A percentile compares a stretch with the other conserved stretches of the same genome.
phyloP scores from a whole-genome alignment of 2,329 filamentous ascomycete genomes.

The Colletotrichum simmondsii region DNA sequence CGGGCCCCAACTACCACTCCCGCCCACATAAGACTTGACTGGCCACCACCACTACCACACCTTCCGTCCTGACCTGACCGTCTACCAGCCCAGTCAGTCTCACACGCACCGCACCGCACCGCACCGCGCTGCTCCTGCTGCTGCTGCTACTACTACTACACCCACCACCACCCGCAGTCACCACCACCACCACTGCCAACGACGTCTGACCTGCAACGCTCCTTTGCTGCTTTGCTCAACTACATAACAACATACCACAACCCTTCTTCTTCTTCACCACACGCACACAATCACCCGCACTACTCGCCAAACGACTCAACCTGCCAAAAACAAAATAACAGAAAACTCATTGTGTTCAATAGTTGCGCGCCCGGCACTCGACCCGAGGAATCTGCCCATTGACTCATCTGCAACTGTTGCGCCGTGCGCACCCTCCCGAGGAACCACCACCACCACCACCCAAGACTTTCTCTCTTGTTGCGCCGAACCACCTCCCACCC shows the following conservation, averaged over 20 bases:
- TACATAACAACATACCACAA: slow-evolving; percentile 15
- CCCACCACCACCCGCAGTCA: neutral
- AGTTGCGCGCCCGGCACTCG: neutral
- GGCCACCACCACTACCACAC: slow-evolving; percentile 19
- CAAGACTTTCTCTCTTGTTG: slow-evolving; percentile 7
- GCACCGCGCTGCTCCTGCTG: neutral
- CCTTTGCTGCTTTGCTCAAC: slow-evolving; percentile 6
- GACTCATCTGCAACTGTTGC: slow-evolving; percentile 33
- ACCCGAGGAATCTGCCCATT: slow-evolving; percentile 10
- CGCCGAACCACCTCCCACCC: slow-evolving; percentile 29
- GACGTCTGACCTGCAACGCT: slow-evolving; percentile 5
- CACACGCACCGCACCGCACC: slow-evolving; percentile 4
- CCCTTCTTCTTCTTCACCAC: neutral
- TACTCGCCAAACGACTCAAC: neutral
- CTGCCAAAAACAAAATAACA: neutral
- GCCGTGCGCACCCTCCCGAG: slow-evolving; percentile 20
- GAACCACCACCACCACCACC: neutral
- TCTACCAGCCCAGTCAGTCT: slow-evolving; percentile 20
- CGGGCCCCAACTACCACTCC: slow-evolving; percentile 32
- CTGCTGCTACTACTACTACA: slow-evolving; percentile 9
- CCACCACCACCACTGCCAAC: neutral
- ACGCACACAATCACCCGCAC: neutral
- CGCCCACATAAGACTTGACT: slow-evolving; percentile 35
- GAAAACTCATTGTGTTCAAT: slow-evolving; percentile 9
- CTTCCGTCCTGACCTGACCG: neutral